These are phyloP conservation scores for Coemansia biformis DNA, from an alignment of 192 early-diverging fungal genomes.

Conservation along the genomic window DNA sequence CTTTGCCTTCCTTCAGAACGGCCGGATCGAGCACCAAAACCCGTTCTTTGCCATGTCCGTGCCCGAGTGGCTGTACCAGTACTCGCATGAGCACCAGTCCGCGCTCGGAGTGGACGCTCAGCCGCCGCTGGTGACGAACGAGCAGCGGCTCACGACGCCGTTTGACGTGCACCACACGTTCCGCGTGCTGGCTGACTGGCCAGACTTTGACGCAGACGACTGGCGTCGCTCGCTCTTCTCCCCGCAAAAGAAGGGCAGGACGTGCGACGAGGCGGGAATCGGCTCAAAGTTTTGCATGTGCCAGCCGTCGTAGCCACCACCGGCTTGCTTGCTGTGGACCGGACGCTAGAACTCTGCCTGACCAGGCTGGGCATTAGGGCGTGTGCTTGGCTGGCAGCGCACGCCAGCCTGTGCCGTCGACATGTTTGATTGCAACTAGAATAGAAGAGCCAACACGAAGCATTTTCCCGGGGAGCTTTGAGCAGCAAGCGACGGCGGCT, in stretches of 20 bases:
- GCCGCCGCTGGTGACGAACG: conserved; percentile 31
- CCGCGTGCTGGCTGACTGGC: conserved; percentile 36
- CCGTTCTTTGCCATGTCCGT: conserved; percentile 37
- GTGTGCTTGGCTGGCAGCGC: no score
- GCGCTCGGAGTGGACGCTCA: conserved; percentile 11
- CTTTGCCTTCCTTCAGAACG: conserved; percentile 38
- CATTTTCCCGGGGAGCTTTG: no score
- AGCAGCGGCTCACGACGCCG: conserved; percentile 40
- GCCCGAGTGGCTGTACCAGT: conserved; percentile 34
- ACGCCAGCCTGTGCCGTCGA: no score
- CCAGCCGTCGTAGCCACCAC: no score
- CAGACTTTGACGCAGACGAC: conserved; percentile 12
- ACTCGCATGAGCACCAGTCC: no score
- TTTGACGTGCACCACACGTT: conserved; percentile 42
- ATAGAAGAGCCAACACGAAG: no score
- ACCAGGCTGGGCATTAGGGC: no score
- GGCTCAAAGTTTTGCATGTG: conserved; percentile 38
- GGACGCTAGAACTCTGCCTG: no score
- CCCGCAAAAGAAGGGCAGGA: conserved; percentile 22
- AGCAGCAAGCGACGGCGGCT: no score
- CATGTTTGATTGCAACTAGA: no score
- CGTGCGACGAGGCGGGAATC: conserved; percentile 34
- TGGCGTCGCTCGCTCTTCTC: conserved; percentile 33
- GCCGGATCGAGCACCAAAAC: conserved; percentile 44
- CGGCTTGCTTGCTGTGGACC: no score